Evolutionary conservation across 2,329 filamentous ascomycete genomes (phyloP), one percentile per base, ranked within the genome.

Genomic region (Lasiodiplodia citricola): DNA sequence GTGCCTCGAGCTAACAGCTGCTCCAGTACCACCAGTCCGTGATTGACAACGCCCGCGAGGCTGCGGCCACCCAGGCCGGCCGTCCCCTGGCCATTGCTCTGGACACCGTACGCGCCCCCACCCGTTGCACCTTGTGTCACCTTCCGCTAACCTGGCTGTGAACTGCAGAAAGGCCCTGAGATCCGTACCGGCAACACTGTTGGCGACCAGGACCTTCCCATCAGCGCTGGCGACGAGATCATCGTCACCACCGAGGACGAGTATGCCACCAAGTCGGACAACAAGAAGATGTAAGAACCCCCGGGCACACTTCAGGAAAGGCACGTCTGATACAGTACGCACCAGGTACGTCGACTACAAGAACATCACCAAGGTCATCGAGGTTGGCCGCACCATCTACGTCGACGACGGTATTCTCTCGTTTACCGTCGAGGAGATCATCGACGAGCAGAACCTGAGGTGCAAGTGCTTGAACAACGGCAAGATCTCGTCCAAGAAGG

Each of bases 281-380:
- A 93, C 76, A 88, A 94, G 85, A 97, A 97, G 87, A 97, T 99
- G 96, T 97, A 84, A 83, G 91, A 25, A 37, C 13, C 16, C n/a
- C 58, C 18, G 13, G 23, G 18, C 31, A 47, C 21, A 16, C 18
- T 38, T 8, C 51, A 58, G 52, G 37, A 25, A 25, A 25, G 60
- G 10, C 28, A 23, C 18, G 25, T 23, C 60, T 64, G 14, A 64
- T 28, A 11, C 47, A 4, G 44, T 23, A 10, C 16, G 25, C 62
- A 31, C 57, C 58, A 95, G 92, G 90, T 97, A 94, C 79, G 92
- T 98, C 78, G 95, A 98, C 87, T 98, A 99, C 88, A 96, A 97
- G 90, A 99, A 99, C 88, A 98, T 99, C 84, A 97, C 95, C 84
- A 97, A 96, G 86, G 96, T 99, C 76, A 98, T 99, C 79, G 83